phyloP scores from a whole-genome alignment of 306 rosid species.

The Parietaria judaica region DNA sequence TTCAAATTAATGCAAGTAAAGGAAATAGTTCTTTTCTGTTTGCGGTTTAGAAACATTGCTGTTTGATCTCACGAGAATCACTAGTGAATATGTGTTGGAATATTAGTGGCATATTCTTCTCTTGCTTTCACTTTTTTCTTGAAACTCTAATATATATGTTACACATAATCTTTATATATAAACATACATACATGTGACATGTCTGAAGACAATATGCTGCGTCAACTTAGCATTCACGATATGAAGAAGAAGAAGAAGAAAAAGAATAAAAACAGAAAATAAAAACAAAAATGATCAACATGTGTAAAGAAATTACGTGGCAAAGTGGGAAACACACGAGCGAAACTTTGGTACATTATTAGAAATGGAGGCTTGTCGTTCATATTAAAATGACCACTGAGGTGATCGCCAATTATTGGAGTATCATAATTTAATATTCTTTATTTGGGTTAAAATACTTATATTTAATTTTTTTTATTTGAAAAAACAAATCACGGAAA shows the following conservation, averaged over 20 bases:
- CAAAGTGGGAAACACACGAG: constrained; percentile 16
- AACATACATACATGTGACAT: background rate
- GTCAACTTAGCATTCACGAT: constrained; percentile 28
- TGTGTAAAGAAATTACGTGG: constrained; percentile 7
- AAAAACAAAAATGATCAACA: background rate
- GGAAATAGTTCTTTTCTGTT: too few relatives aligned
- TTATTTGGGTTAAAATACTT: background rate
- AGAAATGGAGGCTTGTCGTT: constrained; percentile 16
- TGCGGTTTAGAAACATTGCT: too few relatives aligned
- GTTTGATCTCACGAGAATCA: too few relatives aligned
- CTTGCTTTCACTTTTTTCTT: background rate
- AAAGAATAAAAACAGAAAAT: background rate
- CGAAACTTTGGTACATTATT: constrained; percentile 3
- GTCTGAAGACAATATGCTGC: constrained; percentile 20
- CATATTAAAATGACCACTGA: constrained; percentile 16
- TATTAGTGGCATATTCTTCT: background rate
- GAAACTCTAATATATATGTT: too few relatives aligned
- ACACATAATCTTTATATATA: too few relatives aligned
- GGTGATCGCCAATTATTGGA: constrained; percentile 18
- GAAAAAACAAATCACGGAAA: too few relatives aligned
- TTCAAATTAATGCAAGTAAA: too few relatives aligned
- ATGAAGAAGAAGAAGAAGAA: constrained; percentile 1
- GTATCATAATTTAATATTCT: constrained; percentile 1
- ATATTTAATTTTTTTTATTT: background rate
- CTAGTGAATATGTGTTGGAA: background rate